Evolutionary conservation across 345 rosid species (phyloP), one percentile per base, ranked within the genome.

Genomic region (Acer yangbiense): DNA sequence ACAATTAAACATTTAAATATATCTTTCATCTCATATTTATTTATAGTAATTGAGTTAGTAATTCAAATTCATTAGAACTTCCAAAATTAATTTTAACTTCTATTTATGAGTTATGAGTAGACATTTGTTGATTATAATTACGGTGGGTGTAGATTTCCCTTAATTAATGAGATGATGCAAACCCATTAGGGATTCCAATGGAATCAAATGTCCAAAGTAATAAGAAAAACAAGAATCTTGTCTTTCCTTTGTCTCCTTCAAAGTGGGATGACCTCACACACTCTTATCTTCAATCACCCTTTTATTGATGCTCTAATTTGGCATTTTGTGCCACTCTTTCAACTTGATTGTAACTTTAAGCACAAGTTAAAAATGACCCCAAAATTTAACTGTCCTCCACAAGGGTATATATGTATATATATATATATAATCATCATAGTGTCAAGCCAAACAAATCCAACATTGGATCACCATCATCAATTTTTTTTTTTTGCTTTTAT

Each of bases 291-390:
- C 54, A 11, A 17, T 29, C 7, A 0, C 60, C 66, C 27, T 67
- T 66, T 60, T 58, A 20, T 43, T 16, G 25, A 66, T 81, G 58
- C 81, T 73, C 52, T 14, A 7, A 14, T 73, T 68, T 61, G 72
- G 77, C 72, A 76, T 44, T 46, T 73, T 32, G 61, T 55, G 63
- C 27, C 35, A 10, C 16, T 73, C 35, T 54, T 75, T 18, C 17
- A 32, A 67, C 66, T 77, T 73, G 29, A 68, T 16, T 73, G 32
- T 69, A 21, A 4, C 81, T 81, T 77, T 73, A 81, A 68, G 76
- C 43, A 9, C 0, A 81, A 77, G 76, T 64, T 62, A 77, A 68
- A 68, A 50, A 50, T 73, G 78, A 61, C 41, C 7, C 23, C 54
- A 72, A 58, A 46, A 1, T 3, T 54, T 54, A 4, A 71, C 17